Conservation (phyloP, 352 stramenopile species). For the Paralagenidium karlingii region DNA sequence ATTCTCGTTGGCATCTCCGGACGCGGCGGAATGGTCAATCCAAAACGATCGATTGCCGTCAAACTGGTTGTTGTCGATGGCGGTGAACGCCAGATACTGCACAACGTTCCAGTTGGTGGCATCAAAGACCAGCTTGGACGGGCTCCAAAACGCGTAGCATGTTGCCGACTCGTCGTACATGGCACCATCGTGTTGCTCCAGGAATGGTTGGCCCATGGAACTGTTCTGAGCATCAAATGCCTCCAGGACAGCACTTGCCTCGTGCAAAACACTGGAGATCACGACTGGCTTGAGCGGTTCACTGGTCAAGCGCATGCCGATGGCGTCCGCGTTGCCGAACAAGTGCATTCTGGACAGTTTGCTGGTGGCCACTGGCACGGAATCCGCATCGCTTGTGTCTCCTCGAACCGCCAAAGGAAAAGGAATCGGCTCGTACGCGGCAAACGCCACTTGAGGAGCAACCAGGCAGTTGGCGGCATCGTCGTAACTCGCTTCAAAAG, state of each 20-base stretch:
- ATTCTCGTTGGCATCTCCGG: constrained; percentile 10
- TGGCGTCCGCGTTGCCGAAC: constrained; percentile 11
- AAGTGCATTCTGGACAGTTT: constrained; percentile 45
- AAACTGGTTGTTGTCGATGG: constrained; percentile 50
- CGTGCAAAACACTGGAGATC: constrained; percentile 18
- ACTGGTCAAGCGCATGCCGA: constrained; percentile 33
- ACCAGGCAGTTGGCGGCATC: constrained; percentile 19
- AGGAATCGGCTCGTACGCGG: constrained; percentile 17
- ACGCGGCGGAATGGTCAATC: constrained; percentile 14
- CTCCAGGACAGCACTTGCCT: constrained; percentile 11
- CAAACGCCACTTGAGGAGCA: constrained; percentile 17
- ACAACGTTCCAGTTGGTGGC: constrained; percentile 33
- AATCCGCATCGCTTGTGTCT: constrained; percentile 17
- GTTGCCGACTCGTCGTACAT: constrained; percentile 32
- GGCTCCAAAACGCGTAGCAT: constrained; percentile 14
- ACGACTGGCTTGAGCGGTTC: constrained; percentile 35
- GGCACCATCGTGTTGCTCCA: constrained; percentile 13
- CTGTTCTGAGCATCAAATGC: constrained; percentile 28
- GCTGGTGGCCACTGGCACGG: constrained; percentile 17
- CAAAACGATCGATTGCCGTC: constrained; percentile 30
- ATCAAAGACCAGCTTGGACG: constrained; percentile 35
- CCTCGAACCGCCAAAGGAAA: constrained; percentile 36
- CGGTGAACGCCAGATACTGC: constrained; percentile 36
- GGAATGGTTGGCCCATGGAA: constrained; percentile 3
- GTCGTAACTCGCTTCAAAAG: constrained; percentile 51